These are phyloP conservation scores for Amanita jacksonii DNA, from an alignment of 768 basidiomycete species.

Conservation along the genomic window DNA sequence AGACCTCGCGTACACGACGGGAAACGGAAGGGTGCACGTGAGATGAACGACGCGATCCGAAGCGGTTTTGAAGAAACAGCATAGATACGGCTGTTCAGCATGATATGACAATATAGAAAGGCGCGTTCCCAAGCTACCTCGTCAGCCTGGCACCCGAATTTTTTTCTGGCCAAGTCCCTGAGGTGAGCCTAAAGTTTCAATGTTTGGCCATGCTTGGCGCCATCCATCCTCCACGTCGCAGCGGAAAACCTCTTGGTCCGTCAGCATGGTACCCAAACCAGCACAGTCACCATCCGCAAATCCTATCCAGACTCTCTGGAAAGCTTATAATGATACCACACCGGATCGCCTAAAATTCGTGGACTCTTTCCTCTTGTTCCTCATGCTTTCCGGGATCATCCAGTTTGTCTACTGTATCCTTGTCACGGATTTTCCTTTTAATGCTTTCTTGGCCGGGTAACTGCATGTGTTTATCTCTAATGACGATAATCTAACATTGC, in stretches of 20 bases:
- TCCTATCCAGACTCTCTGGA: slow-evolving; percentile 50
- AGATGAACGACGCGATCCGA: background rate
- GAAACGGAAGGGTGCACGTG: slow-evolving; percentile 8
- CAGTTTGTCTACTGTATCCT: slow-evolving; percentile 91
- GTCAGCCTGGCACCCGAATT: slow-evolving; percentile 8
- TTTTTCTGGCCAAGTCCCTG: slow-evolving; percentile 12
- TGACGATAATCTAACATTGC: background rate
- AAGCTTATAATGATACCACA: slow-evolving; percentile 69
- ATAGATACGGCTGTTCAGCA: slow-evolving; percentile 2
- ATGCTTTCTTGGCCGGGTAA: slow-evolving; percentile 94
- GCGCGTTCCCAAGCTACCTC: no score
- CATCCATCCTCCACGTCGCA: slow-evolving; percentile 28
- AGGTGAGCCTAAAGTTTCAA: slow-evolving; percentile 12
- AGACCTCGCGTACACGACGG: slow-evolving; percentile 26
- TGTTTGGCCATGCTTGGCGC: slow-evolving; percentile 24
- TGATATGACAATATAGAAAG: background rate
- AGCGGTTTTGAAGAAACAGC: slow-evolving; percentile 17
- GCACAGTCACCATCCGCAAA: slow-evolving; percentile 19
- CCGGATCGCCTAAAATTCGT: slow-evolving; percentile 86
- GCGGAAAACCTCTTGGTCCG: no score
- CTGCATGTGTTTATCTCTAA: slow-evolving; percentile 18
- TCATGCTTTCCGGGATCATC: slow-evolving; percentile 80
- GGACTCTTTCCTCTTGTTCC: slow-evolving; percentile 86
- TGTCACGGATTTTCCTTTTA: slow-evolving; percentile 92
- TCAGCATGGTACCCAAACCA: slow-evolving; percentile 27